Base-by-base conservation (phyloP, 129 eudicot species). In the Rutidosis leptorrhynchoides region DNA sequence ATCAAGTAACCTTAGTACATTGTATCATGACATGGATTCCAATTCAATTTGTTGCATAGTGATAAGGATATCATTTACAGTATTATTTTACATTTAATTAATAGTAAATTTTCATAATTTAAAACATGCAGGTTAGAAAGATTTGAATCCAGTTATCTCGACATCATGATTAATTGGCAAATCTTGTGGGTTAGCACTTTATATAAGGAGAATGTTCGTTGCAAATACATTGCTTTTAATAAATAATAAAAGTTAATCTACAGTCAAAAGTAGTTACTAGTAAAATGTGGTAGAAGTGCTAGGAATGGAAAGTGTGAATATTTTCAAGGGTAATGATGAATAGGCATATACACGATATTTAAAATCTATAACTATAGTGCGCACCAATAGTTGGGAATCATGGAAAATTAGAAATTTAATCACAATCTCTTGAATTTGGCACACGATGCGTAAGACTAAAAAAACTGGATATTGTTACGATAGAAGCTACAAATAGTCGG, bases 311-410 rank as follows among this genome's bases (percentile, higher is more conserved):
- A 3, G 62, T 26, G 62, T 57, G 29, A 26, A 57, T 26, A 6
- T 57, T 14, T 57, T 57, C 33, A 26, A 57, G 62, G 62, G 12
- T 57, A 57, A 57, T 57, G 37, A 57, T 57, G 62, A 24, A 23
- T 57, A 26, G 62, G 22, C 33, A 12, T 21, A 57, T 6, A 15
- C 1, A 57, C 12, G 25, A 55, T 12, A 9, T 5, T 55, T 24
- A 3, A 55, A 32, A 24, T 55, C 3, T n/a, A 14, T 45, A 43
- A 24, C 3, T 22, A 2, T 11, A 55, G 32, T 24, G 61, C 23
- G 10, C 23, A 51, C 11, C 57, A 32, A 32, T 10, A 51, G 6
- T 9, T 6, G 56, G 9, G 56, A 49, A 49, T 51, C 56, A 19
- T 6, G 7, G 37, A 32, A 7, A 32, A 6, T 32, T 6, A 32